Evolutionary conservation across 1,284 basidiomycete genomes (phyloP).

Genomic region (Xerocomus nothofagi): DNA sequence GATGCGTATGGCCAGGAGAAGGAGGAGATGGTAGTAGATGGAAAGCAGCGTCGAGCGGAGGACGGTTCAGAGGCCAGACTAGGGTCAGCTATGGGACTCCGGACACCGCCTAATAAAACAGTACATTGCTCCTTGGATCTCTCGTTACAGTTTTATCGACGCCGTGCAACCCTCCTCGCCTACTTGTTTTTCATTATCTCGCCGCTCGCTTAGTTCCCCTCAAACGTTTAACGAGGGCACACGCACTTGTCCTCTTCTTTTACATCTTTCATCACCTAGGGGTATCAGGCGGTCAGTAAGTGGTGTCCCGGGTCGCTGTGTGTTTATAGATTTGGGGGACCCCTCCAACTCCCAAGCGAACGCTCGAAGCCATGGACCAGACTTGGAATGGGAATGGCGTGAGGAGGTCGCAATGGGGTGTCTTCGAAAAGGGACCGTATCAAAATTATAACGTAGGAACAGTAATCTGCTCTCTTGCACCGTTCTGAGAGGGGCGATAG

Average conservation of each 20-base stretch:
- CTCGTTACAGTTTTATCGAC: conserved; percentile 11
- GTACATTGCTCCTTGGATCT: conserved; percentile 20
- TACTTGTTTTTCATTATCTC: conserved; percentile 9
- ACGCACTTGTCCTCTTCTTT: conserved; percentile 68
- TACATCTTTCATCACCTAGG: conserved; percentile 41
- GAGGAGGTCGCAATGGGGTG: conserved; percentile 32
- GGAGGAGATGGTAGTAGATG: conserved; percentile 14
- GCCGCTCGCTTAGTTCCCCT: conserved; percentile 21
- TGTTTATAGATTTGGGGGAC: conserved; percentile 29
- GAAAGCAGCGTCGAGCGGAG: conserved; percentile 19
- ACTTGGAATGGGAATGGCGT: conserved; percentile 21
- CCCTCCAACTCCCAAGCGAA: conserved; percentile 26
- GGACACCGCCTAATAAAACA: conserved; percentile 30
- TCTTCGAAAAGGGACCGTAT: conserved; percentile 39
- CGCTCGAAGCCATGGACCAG: conserved; percentile 18
- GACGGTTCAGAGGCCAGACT: conserved; percentile 11
- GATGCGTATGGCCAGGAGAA: conserved; percentile 11
- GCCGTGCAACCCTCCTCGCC: conserved; percentile 11
- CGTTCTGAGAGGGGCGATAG: conserved; percentile 9
- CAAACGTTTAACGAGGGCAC: conserved; percentile 48
- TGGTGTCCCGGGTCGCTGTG: conserved; percentile 23
- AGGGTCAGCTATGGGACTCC: conserved; percentile 22
- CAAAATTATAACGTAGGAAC: conserved; percentile 34
- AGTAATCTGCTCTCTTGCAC: conserved; percentile 9
- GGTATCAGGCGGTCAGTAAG: conserved; percentile 53